phyloP scores from a whole-genome alignment of 2,329 filamentous ascomycete species.

The Phyllosticta citriasiana region DNA sequence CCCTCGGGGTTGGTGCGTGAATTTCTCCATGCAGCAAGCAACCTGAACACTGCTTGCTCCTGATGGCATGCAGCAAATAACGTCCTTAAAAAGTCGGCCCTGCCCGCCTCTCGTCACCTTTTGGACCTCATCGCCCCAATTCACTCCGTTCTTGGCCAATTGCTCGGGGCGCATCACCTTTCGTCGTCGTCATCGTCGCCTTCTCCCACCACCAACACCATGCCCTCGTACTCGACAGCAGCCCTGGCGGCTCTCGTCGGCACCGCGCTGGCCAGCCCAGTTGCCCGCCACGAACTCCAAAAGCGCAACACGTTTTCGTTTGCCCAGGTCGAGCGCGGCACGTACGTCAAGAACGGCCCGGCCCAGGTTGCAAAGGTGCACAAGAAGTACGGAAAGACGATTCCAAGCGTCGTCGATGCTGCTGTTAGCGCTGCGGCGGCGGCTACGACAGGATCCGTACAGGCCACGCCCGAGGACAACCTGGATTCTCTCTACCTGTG shows the following conservation, averaged over 20 bases:
- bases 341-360: conserved; percentile 29
- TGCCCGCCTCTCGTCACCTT: not conserved
- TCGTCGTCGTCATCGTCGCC: conserved; percentile 11
- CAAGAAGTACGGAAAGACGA: conserved; percentile 27
- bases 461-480: conserved; percentile 31
- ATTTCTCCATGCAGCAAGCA: not conserved
- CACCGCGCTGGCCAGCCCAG: conserved; percentile 20
- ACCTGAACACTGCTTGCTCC: not conserved
- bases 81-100: not conserved
- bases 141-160: not conserved
- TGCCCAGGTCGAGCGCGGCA: conserved; percentile 21
- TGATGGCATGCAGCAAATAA: conserved; percentile 1
- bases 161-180: conserved; percentile 9
- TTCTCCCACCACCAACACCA: conserved; percentile 12
- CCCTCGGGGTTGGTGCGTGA: conserved; percentile 1
- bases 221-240: conserved; percentile 26
- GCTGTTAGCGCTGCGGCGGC: conserved; percentile 21
- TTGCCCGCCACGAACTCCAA: conserved; percentile 20
- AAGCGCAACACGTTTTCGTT: conserved; percentile 25
- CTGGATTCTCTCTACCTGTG: conserved; percentile 30
- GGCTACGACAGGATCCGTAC: conserved; percentile 26
- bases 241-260: conserved; percentile 22
- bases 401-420: conserved; percentile 20
- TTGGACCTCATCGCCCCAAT: conserved; percentile 1
- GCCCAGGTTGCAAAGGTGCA: conserved; percentile 29